Percentiles rank a stretch among this genome's conserved stretches.
These are phyloP conservation scores for Blastobotrys terrestris DNA, from an alignment of 805 yeast species.

Conservation along the genomic window DNA sequence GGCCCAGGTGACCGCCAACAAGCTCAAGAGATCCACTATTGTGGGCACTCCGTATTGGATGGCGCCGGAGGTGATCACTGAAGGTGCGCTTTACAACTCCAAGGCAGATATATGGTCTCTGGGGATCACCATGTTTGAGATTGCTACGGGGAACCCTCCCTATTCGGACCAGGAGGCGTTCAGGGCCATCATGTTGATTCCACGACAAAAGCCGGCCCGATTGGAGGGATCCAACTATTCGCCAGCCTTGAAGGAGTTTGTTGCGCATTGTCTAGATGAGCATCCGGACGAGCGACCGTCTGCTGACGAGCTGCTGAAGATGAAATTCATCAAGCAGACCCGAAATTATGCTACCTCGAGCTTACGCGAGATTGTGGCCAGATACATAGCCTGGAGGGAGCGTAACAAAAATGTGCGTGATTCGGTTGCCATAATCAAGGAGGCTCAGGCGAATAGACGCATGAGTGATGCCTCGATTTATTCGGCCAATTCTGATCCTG, in stretches of 20 bases:
- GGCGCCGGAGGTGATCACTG: conserved; percentile 47
- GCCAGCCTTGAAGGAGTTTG: conserved; percentile 68
- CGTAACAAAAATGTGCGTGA: conserved; percentile 38
- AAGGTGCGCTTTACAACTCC: conserved; percentile 42
- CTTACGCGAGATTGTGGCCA: conserved; percentile 65
- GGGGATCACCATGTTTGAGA: conserved; percentile 90
- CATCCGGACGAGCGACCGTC: conserved; percentile 81
- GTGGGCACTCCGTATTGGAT: conserved; percentile 60
- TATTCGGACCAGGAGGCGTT: conserved; percentile 91
- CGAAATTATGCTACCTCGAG: conserved; percentile 52
- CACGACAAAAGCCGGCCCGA: conserved; percentile 90
- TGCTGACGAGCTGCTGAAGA: conserved; percentile 77
- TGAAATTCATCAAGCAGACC: conserved; percentile 63
- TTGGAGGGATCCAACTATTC: conserved; percentile 86
- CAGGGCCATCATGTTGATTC: conserved; percentile 90
- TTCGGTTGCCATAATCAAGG: conserved; percentile 30
- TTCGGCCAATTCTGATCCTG: conserved; percentile 3
- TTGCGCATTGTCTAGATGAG: conserved; percentile 90
- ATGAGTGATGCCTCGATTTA: background rate
- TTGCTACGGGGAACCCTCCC: conserved; percentile 97
- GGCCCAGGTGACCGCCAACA: conserved; percentile 74
- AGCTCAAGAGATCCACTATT: conserved; percentile 82
- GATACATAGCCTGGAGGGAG: conserved; percentile 50
- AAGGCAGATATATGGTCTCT: conserved; percentile 97
- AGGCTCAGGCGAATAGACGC: background rate